These are phyloP conservation scores for Sorghum bicolor DNA, from an alignment of 176 grass and related monocot genomes.

Conservation along the genomic window Sorghum_bicolor_NCBIv3 NC_012877.2:4892501-4893000, in stretches of 20 bases:
- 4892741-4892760: too few relatives aligned
- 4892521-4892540: not conserved
- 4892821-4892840: too few relatives aligned
- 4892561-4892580: slow-evolving; percentile 9
- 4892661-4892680: not conserved
- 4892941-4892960: too few relatives aligned
- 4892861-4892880: too few relatives aligned
- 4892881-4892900: too few relatives aligned
- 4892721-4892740: too few relatives aligned
- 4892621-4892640: not conserved
- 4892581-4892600: not conserved
- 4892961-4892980: not conserved
- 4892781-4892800: not conserved
- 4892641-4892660: not conserved
- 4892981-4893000: not conserved
- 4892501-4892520: not conserved
- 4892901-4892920: too few relatives aligned
- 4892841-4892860: too few relatives aligned
- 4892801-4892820: not conserved
- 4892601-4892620: not conserved
- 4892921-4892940: too few relatives aligned
- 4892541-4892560: not conserved
- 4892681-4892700: too few relatives aligned
- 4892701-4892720: not conserved
- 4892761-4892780: not conserved